Percentiles rank a stretch among this genome's conserved stretches.
Evolutionary conservation across 2,329 filamentous ascomycete species (phyloP).

Genomic region (Nothophoma quercina): DNA sequence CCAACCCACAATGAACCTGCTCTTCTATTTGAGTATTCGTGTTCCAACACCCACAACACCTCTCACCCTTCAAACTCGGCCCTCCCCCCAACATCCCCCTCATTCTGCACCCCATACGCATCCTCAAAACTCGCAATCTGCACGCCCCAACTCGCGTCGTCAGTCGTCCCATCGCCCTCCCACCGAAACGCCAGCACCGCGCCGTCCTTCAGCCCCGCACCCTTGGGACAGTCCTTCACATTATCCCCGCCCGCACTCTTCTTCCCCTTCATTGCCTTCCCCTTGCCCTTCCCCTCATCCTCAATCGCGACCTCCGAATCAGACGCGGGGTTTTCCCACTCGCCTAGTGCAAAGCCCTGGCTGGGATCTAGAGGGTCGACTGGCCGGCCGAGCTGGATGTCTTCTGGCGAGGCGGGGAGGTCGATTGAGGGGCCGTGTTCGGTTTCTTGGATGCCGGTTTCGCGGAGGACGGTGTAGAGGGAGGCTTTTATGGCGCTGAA

Average conservation of each 20-base stretch:
- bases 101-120: constrained; percentile 44
- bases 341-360: constrained; percentile 50
- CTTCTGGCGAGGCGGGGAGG: constrained; percentile 50
- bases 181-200: constrained; percentile 49
- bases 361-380: constrained; percentile 50
- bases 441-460: constrained; percentile 45
- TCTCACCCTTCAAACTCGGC: constrained; percentile 44
- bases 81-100: constrained; percentile 40
- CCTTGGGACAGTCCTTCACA: constrained; percentile 45
- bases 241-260: constrained; percentile 8
- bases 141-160: constrained; percentile 42
- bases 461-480: constrained; percentile 52
- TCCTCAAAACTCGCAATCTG: constrained; percentile 48
- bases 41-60: not conserved
- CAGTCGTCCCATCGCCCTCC: constrained; percentile 33
- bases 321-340: constrained; percentile 43
- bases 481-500: constrained; percentile 51
- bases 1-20: no score
- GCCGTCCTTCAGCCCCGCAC: constrained; percentile 45
- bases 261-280: constrained; percentile 6
- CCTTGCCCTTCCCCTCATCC: constrained; percentile 50
- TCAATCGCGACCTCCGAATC: constrained; percentile 42
- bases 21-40: no score
- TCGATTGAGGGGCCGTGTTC: constrained; percentile 44
- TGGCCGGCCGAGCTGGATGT: constrained; percentile 53